A percentile compares a stretch with the other conserved stretches of the same genome.
Conservation (phyloP, 208 protist species). For the Novymonas esmeraldas region DNA sequence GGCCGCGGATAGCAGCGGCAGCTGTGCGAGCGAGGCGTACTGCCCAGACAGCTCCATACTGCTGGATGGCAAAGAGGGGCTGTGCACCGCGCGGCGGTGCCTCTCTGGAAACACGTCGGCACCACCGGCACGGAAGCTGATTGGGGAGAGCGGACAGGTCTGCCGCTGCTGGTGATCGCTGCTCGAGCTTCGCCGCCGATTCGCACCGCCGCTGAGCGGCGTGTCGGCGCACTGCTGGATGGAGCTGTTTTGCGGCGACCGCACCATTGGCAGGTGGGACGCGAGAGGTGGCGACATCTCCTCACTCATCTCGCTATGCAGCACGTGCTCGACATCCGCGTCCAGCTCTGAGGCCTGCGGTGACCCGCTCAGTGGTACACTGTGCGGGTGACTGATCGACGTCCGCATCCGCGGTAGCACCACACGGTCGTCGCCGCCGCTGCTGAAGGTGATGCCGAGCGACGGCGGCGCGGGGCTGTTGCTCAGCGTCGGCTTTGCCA, state of each 20-base stretch:
- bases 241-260: background rate
- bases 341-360: slow-evolving; percentile 11
- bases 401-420: slow-evolving; percentile 11
- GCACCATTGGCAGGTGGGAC: background rate
- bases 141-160: background rate
- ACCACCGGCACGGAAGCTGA: background rate
- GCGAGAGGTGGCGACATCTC: slow-evolving; percentile 1
- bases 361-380: background rate
- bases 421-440: slow-evolving; percentile 11
- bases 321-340: slow-evolving; percentile 12
- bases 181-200: background rate
- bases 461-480: slow-evolving; percentile 3
- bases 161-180: background rate
- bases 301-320: slow-evolving; percentile 11
- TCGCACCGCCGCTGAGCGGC: background rate
- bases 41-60: slow-evolving; percentile 1
- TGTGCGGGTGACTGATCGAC: slow-evolving; percentile 12
- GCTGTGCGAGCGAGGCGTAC: background rate
- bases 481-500: background rate
- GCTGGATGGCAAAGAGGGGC: background rate
- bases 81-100: slow-evolving; percentile 7
- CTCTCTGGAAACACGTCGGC: slow-evolving; percentile 10
- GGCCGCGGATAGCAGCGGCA: background rate
- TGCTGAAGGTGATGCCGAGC: slow-evolving; percentile 9
- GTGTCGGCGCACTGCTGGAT: background rate